Base-by-base conservation (phyloP, 805 yeast genomes). In the Wickerhamiella vanderwaltii region DNA sequence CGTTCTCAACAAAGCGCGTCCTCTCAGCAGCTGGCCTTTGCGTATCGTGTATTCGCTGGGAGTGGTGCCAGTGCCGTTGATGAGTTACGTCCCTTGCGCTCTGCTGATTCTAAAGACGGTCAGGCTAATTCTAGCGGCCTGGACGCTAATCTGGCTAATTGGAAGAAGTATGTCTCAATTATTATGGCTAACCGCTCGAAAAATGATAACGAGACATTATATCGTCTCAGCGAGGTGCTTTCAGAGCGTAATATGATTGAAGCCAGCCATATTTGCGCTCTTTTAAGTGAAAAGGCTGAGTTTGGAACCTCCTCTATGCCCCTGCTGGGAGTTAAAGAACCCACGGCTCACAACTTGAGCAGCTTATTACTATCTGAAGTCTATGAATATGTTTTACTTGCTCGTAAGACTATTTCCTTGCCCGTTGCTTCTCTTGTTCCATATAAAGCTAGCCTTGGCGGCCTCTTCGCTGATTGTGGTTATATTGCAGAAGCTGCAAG, bases 381-480 rank as follows among this genome's bases (percentile, higher is more conserved):
- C 4, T 82, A 77, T 54, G 94, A 84, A 56, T 78, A 64, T 51
- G 55, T 66, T 6, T 56, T 66, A 2, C 58, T 65, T 19, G 3
- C 38, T 3, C 28, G 36, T 12, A 38, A 33, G 28, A 3, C 18
- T 6, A 51, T 46, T 20, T 45, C 26, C 24, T 50, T 29, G 46
- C 48, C 53, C 11, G 66, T 68, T 35, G 68, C 77, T 0, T 81
- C 76, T 47, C 59, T 81, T 50, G 53, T 80, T 12, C 66, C 74
- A 0, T 65, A 72, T 48, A 82, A 80, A 54, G 60, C 83, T 30
- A 66, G 65, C 20, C 91, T 82, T 52, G 91, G 91, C 0, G 68
- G 69, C 35, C 61, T 68, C 18, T 64, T 86, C 46, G 77, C 81
- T 3, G 96, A 86, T 49, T 62, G 68, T 46, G 91, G 88, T 2